Evolutionary conservation across 1,284 basidiomycete species (phyloP), one percentile per base, ranked within the genome.

Genomic region (Pisolithus thermaeus): DNA sequence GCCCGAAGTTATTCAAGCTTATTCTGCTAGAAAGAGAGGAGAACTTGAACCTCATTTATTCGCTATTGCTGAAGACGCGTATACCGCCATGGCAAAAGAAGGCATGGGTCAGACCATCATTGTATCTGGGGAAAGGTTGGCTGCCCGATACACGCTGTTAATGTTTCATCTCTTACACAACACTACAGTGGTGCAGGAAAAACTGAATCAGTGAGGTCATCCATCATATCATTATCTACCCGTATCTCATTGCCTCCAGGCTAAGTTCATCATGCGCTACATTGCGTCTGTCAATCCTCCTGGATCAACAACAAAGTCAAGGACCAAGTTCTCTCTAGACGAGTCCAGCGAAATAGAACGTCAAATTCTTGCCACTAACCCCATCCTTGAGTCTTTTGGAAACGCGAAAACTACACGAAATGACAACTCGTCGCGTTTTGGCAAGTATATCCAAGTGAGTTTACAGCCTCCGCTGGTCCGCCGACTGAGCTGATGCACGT

Each of bases 381-480:
- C 97, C 18, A 98, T 97, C 64, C 88, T 99, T 66, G 97, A 99
- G 72, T 92, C 97, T 0, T 99, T 99, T 61, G 97, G 97, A 62
- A 99, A 99, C 70, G 97, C 97, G 18, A 99, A 99, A 73, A 99
- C 97, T 27, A 98, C 96, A 4, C 82, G 97, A 52, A 99, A 99
- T 66, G 97, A 99, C 73, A 99, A 99, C 71, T 97, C 94, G 14
- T 99, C 96, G 16, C 86, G 97, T 49, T 99, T 99, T 68, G 97
- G 97, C 56, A 99, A 99, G 74, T 99, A 99, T 72, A 97, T 99
- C 58, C 95, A 99, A 81, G 93, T 94, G 49, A 56, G 79, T 66
- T 45, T 28, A 22, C 50, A 28, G 27, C 47, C 39, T 40, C 27
- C 25, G 20, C 16, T 25, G 3, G 37, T 40, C 32, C 48, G 44